Base-by-base conservation (phyloP, 177 flowering plant genomes). In the Vitis hybrid region DNA sequence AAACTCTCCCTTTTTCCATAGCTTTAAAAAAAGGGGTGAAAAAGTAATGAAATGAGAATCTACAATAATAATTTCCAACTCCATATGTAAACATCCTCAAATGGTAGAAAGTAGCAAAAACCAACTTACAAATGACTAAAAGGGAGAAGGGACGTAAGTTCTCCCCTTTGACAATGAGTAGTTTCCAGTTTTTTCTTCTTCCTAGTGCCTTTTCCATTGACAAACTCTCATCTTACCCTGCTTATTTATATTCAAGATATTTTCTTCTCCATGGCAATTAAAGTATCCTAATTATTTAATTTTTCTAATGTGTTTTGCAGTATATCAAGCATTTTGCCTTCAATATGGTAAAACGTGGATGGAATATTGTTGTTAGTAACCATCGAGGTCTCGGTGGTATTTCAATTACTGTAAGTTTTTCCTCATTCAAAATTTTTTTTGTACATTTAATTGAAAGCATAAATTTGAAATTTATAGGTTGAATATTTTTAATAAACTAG, bases 361-460 rank as follows among this genome's bases (percentile, higher is more conserved):
- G 87, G 86, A 82, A 87, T 77, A 87, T 86, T 69, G 91, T 86
- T 68, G 82, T 89, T 50, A 75, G 83, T 84, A 89, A 89, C 62
- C 93, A 89, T 65, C 81, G 93, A 50, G 93, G 93, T 61, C 52
- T 89, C 21, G 93, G 93, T 60, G 93, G 93, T 60, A 77, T 87
- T 40, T 79, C 93, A 52, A 65, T 95, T 57, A 93, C 99, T 60
- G 99, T 94, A 65, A 89, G 98, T 78, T 65, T 55, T 64, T 35
- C 50, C 9, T n/a, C 24, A 30, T 40, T 1, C 18, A 59, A 12
- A 58, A 12, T 60, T 52, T 18, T 21, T 7, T 11, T 52, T 30
- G 8, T 40, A 40, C 46, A 40, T 40, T 40, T 5, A 40, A 40
- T 40, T 40, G 7, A 5, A 27, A 3, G 30, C 30, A 40, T 40